Base-by-base conservation (phyloP, 2,329 filamentous ascomycete genomes). In the Thelonectria discophora region DNA sequence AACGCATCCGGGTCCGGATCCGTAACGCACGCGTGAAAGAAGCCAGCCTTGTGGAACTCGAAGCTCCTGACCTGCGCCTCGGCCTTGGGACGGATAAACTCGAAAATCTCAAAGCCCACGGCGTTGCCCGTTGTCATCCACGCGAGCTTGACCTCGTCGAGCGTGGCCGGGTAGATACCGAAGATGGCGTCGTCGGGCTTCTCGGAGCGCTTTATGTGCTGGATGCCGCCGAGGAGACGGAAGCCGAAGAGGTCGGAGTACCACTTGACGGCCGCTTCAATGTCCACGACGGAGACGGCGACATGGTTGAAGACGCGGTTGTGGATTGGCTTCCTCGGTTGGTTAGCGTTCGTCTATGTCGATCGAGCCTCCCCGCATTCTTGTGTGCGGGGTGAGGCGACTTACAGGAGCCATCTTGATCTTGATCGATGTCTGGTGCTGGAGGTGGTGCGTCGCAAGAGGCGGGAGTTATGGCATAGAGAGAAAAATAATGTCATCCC, bases 11-110 rank as follows among this genome's bases (percentile, higher is more conserved):
- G 65, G 50, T 76, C 69, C 3, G 74, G 69, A 15, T 68, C 66
- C 18, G 75, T 77, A 13, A 76, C 66, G 11, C 69, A 72, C 53
- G 75, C 69, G 62, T 77, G 75, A 58, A 76, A 77, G 58, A 77
- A 74, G 4, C 75, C 75, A n/a, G 65, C 65, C 18, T 68, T 64
- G 15, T 65, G 66, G 58, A 73, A 75, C 20, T 64, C 51, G 53
- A 63, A 60, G 39, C 55, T 55, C 30, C 32, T 30, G 48, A 50
- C 57, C 52, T 48, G 15, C 48, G 54, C 18, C 50, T 55, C 53
- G 37, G 56, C 20, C 17, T 55, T 62, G 64, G 74, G 62, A 12
- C 73, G 69, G 21, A 73, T 59, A 62, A 76, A 76, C 53, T 76
- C 65, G 57, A 77, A 77, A 8, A 77, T 45, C 63, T 76, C 74